These are phyloP conservation scores for Hypoxylon rubiginosum DNA, from an alignment of 2,329 filamentous ascomycete genomes.

Conservation along the genomic window DNA sequence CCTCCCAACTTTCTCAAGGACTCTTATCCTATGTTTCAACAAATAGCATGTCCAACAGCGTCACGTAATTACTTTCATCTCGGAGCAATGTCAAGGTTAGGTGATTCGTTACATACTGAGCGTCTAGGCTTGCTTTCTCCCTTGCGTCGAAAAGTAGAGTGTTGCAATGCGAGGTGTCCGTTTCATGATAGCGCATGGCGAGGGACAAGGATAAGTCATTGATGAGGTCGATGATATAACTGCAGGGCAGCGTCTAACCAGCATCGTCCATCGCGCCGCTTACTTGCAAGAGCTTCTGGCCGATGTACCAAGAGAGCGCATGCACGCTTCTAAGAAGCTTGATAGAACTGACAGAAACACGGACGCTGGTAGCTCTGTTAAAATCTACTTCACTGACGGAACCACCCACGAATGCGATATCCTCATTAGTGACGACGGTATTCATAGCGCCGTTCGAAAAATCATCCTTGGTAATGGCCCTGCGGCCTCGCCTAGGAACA, in stretches of 20 bases:
- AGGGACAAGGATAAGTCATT: conserved; percentile 20
- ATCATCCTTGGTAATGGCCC: conserved; percentile 50
- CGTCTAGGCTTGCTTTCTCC: too few species aligned
- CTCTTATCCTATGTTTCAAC: too few species aligned
- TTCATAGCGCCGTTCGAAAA: conserved; percentile 55
- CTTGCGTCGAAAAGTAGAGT: too few species aligned
- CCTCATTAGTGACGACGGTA: conserved; percentile 57
- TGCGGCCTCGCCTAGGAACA: conserved; percentile 39
- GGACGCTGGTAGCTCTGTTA: conserved; percentile 16
- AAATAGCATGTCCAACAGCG: too few species aligned
- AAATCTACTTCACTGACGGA: conserved; percentile 41
- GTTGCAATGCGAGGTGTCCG: conserved; percentile 44
- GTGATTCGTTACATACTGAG: too few species aligned
- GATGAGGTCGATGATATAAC: conserved; percentile 26
- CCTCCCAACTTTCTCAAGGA: too few species aligned
- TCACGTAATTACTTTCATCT: too few species aligned
- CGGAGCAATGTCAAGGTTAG: too few species aligned
- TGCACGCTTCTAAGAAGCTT: conserved; percentile 46
- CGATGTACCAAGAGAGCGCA: conserved; percentile 30
- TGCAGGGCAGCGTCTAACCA: neutral
- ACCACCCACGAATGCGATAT: conserved; percentile 51
- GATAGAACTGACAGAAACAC: conserved; percentile 9
- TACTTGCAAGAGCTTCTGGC: conserved; percentile 40
- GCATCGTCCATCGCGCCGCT: conserved; percentile 17
- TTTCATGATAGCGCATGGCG: conserved; percentile 42